A percentile compares a stretch with the other conserved stretches of the same genome.
Evolutionary conservation across 2,329 filamentous ascomycete species (phyloP).

Genomic region (Calonectria multiphialidica): DNA sequence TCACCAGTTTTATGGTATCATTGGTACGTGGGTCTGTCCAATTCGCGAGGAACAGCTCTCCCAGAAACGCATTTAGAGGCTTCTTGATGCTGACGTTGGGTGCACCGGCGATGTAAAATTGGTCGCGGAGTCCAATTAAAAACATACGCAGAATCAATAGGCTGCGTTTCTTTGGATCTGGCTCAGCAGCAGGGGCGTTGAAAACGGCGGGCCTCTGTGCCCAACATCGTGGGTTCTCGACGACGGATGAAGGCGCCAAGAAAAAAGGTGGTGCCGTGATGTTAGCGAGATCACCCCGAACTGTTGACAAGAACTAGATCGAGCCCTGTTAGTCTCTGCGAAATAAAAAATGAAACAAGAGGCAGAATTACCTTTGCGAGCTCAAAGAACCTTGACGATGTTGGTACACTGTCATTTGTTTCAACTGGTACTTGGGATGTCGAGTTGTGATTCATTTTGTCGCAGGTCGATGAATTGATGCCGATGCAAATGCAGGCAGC

Average conservation of each 20-base stretch:
- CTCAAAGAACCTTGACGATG: not conserved
- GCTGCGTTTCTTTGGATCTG: conserved; percentile 56
- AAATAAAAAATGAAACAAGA: not conserved
- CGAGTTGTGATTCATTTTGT: not conserved
- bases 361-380: not conserved
- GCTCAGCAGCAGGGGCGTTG: conserved; percentile 59
- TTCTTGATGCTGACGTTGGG: conserved; percentile 63
- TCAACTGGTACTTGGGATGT: not conserved
- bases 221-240: conserved; percentile 65
- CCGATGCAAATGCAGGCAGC: not conserved
- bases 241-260: conserved; percentile 61
- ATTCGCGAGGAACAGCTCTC: conserved; percentile 61
- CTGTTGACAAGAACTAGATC: conserved; percentile 26
- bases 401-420: not conserved
- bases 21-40: conserved; percentile 46
- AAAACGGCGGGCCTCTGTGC: conserved; percentile 61
- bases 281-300: conserved; percentile 65
- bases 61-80: conserved; percentile 65
- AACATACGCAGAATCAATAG: conserved; percentile 61
- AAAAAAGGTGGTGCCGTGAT: conserved; percentile 64
- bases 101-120: conserved; percentile 61
- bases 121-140: conserved; percentile 58
- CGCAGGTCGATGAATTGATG: not conserved
- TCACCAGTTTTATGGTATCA: conserved; percentile 47
- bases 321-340: not conserved